Evolutionary conservation across 768 basidiomycete genomes (phyloP), one percentile per base, ranked within the genome.

Genomic region (Trametes cinnabarina): DNA sequence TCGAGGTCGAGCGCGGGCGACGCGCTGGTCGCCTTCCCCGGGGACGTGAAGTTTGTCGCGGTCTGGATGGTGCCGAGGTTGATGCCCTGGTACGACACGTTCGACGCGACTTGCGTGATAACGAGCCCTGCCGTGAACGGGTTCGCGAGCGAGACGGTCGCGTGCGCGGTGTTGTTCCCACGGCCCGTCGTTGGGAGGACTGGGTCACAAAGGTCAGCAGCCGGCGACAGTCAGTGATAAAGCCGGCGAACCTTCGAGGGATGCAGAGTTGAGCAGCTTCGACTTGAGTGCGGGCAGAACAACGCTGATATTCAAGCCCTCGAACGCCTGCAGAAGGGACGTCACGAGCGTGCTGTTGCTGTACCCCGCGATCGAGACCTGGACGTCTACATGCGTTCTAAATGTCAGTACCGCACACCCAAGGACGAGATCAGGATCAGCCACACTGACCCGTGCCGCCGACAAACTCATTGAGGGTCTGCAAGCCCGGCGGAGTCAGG

Each of bases 381-480:
- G 69, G 12, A 85, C 83, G 58, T 87, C 85, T 84, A 51, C 11
- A 14, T 26, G 14, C 37, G 14, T 2, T 22, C 42, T 8, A 20
- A 2, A 14, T 47, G 17, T 20, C n/a, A n/a, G 30, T 7, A 23
- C 47, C 26, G 9, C 26, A 51, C n/a, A 26, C 28, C 26, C 4
- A 26, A 32, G 14, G 6, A 11, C 30, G 46, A 20, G 12, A 40
- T 4, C 19, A 32, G 11, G 30, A 32, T 32, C 30, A 32, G 17
- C 15, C 15, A 47, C 70, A 47, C 70, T 35, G 52, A 82, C 85
- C 82, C 63, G 77, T 81, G 48, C 82, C 79, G 14, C 82, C 79
- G 42, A 89, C 80, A 65, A 90, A 90, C 35, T 89, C 81, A 52
- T 83, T 79, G 30, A 91, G 74, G 1, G 87, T 88, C 62, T 85